phyloP scores from a whole-genome alignment of 768 basidiomycete species.

The Panus rudis region DNA sequence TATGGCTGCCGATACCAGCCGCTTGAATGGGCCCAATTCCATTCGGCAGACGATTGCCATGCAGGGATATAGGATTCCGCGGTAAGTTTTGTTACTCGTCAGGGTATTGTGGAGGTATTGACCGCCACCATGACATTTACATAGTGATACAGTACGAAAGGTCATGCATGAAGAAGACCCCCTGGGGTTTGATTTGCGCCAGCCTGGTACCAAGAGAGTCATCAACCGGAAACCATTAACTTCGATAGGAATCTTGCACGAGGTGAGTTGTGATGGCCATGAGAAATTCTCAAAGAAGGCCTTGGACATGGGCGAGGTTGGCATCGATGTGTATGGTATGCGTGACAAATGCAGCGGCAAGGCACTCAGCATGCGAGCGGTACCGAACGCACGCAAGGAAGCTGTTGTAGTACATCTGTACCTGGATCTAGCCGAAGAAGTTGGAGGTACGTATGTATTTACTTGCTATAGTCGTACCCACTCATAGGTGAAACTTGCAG shows the following conservation, averaged over 20 bases:
- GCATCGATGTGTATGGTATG: slow-evolving; percentile 23
- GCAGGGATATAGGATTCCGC: too few species aligned
- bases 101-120: too few species aligned
- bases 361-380: slow-evolving; percentile 13
- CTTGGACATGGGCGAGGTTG: slow-evolving; percentile 23
- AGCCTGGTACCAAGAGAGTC: too few species aligned
- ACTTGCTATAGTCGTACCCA: not conserved
- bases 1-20: too few species aligned
- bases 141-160: too few species aligned
- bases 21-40: too few species aligned
- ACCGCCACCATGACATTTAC: too few species aligned
- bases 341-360: slow-evolving; percentile 23
- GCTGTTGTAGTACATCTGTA: slow-evolving; percentile 25
- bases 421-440: slow-evolving; percentile 26
- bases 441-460: slow-evolving; percentile 16
- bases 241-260: slow-evolving; percentile 19
- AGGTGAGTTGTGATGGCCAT: slow-evolving; percentile 23
- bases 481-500: slow-evolving; percentile 8
- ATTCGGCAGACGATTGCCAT: too few species aligned
- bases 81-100: too few species aligned
- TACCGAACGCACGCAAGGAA: slow-evolving; percentile 21
- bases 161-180: too few species aligned
- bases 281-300: slow-evolving; percentile 23
- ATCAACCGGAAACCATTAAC: too few species aligned
- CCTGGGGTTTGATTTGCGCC: too few species aligned